A percentile compares a stretch with the other conserved stretches of the same genome.
Evolutionary conservation across 2,329 filamentous ascomycete genomes (phyloP).

Genomic region (Neofusicoccum parvum): DNA sequence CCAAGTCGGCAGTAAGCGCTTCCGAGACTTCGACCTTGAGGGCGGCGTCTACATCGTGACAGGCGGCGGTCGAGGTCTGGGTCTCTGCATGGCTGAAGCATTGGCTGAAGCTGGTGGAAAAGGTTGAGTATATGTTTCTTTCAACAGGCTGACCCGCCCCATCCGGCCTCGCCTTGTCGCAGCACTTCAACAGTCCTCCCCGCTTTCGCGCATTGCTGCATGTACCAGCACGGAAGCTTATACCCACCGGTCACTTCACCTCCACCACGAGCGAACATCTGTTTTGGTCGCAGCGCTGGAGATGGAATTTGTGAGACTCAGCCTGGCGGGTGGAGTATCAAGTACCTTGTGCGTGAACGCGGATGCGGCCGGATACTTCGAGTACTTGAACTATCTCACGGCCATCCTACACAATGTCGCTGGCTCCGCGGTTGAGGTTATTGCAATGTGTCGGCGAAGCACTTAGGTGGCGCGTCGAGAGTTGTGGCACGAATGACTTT

Average conservation of each 20-base stretch:
- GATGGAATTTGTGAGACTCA: neutral
- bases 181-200: neutral
- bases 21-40: conserved; percentile 31
- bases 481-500: too few relatives aligned
- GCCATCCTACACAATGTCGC: too few relatives aligned
- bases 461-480: too few relatives aligned
- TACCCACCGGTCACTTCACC: neutral
- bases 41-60: conserved; percentile 53
- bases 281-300: neutral
- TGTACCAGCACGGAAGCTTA: neutral
- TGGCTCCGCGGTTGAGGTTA: neutral
- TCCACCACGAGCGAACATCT: neutral
- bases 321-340: neutral
- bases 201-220: neutral
- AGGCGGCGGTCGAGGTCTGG: conserved; percentile 68
- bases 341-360: neutral
- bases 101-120: conserved; percentile 74
- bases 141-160: neutral
- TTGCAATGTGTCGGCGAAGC: too few relatives aligned
- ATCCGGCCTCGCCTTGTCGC: neutral
- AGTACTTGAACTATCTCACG: neutral
- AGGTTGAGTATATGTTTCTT: conserved; percentile 32
- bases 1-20: conserved; percentile 16
- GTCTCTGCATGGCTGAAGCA: conserved; percentile 70
- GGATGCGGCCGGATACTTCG: neutral